These are phyloP conservation scores for Asterionellopsis glacialis DNA, from an alignment of 108 stramenopile genomes.

Conservation along the genomic window DNA sequence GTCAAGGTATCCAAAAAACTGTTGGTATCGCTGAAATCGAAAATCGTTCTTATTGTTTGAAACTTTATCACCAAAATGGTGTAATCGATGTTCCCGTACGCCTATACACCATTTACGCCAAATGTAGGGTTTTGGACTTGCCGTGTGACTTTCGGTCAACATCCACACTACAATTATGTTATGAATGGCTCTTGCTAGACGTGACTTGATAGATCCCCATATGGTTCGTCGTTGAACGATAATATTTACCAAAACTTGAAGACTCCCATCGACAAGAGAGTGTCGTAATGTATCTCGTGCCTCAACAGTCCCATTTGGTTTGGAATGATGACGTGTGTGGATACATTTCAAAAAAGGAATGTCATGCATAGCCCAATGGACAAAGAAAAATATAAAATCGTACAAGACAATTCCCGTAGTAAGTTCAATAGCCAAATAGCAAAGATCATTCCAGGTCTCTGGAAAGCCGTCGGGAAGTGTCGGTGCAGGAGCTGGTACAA, in stretches of 20 bases:
- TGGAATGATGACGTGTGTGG: constrained; percentile 15
- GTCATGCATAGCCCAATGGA: constrained; percentile 27
- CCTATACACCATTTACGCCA: constrained; percentile 21
- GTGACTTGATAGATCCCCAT: constrained; percentile 28
- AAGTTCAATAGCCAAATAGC: constrained; percentile 10
- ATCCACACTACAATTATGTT: constrained; percentile 40
- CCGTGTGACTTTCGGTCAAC: constrained; percentile 20
- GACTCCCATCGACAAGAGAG: constrained; percentile 34
- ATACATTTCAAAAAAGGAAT: constrained; percentile 3
- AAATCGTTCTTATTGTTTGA: not conserved
- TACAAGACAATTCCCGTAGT: constrained; percentile 17
- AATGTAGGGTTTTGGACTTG: constrained; percentile 11
- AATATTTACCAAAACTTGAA: constrained; percentile 46
- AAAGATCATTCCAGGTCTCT: not conserved
- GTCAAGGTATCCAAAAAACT: constrained; percentile 29
- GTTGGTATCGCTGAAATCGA: constrained; percentile 11
- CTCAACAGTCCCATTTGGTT: constrained; percentile 4
- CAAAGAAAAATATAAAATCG: constrained; percentile 20
- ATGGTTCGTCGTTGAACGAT: constrained; percentile 32
- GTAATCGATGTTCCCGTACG: constrained; percentile 22
- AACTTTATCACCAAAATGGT: constrained; percentile 2
- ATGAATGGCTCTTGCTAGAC: constrained; percentile 30
- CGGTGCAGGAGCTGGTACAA: constrained; percentile 10
- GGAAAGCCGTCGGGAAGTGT: constrained; percentile 16
- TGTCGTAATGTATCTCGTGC: constrained; percentile 39